A percentile compares a stretch with the other conserved stretches of the same genome.
phyloP scores from a whole-genome alignment of 1,284 basidiomycete species.

The Inonotus obliquus region DNA sequence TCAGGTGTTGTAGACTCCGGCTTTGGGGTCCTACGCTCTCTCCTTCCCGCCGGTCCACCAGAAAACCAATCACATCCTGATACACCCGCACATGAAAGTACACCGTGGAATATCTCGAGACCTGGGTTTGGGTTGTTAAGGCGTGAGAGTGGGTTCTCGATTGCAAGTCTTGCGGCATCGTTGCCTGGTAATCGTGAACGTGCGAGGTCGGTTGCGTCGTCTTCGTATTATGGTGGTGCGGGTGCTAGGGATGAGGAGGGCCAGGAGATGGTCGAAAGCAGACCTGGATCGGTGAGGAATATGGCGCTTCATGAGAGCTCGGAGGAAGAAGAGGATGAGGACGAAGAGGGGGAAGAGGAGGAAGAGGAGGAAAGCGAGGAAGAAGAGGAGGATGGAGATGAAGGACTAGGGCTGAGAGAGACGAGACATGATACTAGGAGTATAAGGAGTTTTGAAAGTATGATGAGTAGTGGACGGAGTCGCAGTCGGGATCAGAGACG shows the following conservation, averaged over 20 bases:
- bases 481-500: conserved; percentile 22
- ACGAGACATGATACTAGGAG: conserved; percentile 55
- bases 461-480: conserved; percentile 52
- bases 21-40: conserved; percentile 72
- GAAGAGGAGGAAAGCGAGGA: conserved; percentile 34
- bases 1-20: conserved; percentile 82
- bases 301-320: conserved; percentile 30
- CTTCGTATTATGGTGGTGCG: conserved; percentile 19
- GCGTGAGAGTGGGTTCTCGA: conserved; percentile 74
- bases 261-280: conserved; percentile 58
- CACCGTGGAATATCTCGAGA: conserved; percentile 37
- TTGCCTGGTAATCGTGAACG: conserved; percentile 42
- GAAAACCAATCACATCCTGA: conserved; percentile 27
- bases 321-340: conserved; percentile 30
- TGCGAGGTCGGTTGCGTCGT: conserved; percentile 24
- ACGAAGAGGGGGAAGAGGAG: conserved; percentile 24
- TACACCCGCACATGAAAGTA: conserved; percentile 26
- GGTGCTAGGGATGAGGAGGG: conserved; percentile 40
- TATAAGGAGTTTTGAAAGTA: conserved; percentile 78
- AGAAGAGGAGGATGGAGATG: conserved; percentile 63
- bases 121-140: conserved; percentile 61
- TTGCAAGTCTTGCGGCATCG: conserved; percentile 70
- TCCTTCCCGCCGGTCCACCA: conserved; percentile 36
- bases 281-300: conserved; percentile 50
- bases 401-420: conserved; percentile 34